These are phyloP conservation scores for Helotiales sp. DNA, from an alignment of 2,329 filamentous ascomycete species.

Conservation along the genomic window DNA sequence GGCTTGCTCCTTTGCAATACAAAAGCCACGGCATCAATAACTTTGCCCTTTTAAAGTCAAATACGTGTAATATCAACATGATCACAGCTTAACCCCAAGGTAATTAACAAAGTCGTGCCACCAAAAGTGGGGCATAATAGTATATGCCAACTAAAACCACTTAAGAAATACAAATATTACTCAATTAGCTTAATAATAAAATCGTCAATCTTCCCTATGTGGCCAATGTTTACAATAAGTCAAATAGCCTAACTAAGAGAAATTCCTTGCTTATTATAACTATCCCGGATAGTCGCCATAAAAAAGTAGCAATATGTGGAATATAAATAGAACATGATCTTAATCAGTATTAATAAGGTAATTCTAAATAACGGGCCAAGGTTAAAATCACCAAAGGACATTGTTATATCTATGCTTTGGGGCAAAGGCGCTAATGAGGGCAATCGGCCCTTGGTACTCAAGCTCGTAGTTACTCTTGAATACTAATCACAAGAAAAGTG, in stretches of 20 bases:
- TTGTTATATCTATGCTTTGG: conserved; percentile 22
- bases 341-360: too few relatives aligned
- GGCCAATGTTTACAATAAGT: conserved; percentile 28
- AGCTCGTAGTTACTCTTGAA: conserved; percentile 8
- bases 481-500: background rate
- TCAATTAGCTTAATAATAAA: too few relatives aligned
- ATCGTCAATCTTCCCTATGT: too few relatives aligned
- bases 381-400: background rate
- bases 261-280: conserved; percentile 20
- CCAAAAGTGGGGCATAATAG: conserved; percentile 29
- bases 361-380: conserved; percentile 19
- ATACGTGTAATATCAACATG: background rate
- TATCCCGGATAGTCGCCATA: conserved; percentile 19
- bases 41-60: conserved; percentile 23
- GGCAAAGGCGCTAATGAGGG: conserved; percentile 26
- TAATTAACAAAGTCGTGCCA: too few relatives aligned
- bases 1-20: conserved; percentile 24
- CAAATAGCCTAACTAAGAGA: conserved; percentile 22
- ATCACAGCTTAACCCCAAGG: background rate
- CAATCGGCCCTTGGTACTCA: conserved; percentile 8
- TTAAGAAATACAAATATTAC: too few relatives aligned
- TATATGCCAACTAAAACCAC: too few relatives aligned
- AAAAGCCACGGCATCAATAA: conserved; percentile 24
- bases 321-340: too few relatives aligned
- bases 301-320: too few relatives aligned